These are phyloP conservation scores for Teunomyces cretensis DNA, from an alignment of 805 yeast genomes.

Conservation along the genomic window DNA sequence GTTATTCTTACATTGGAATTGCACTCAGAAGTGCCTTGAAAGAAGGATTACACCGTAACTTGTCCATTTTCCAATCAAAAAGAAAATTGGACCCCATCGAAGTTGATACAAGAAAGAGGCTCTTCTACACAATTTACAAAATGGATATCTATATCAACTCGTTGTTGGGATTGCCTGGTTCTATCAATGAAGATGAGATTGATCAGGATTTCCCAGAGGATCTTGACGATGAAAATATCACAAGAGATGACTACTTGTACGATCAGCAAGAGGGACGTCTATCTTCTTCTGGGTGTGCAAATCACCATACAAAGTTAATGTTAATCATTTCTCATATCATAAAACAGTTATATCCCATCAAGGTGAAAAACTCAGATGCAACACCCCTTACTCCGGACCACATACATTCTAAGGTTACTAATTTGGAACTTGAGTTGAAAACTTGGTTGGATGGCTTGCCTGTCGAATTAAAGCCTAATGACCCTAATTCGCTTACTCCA, in stretches of 20 bases:
- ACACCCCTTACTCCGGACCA: conserved; percentile 30
- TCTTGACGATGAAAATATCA: conserved; percentile 82
- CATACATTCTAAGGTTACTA: conserved; percentile 49
- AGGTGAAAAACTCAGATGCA: conserved; percentile 29
- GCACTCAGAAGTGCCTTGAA: conserved; percentile 80
- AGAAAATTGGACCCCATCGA: conserved; percentile 70
- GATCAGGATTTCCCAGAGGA: conserved; percentile 87
- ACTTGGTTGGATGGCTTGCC: conserved; percentile 75
- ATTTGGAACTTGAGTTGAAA: conserved; percentile 66
- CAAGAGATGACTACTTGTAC: conserved; percentile 55
- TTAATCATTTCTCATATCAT: conserved; percentile 70
- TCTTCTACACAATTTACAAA: conserved; percentile 87
- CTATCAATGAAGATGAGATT: conserved; percentile 72
- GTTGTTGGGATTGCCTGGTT: conserved; percentile 79
- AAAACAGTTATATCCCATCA: conserved; percentile 72
- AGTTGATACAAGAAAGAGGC: conserved; percentile 75
- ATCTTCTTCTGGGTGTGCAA: conserved; percentile 77
- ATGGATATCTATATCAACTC: conserved; percentile 90
- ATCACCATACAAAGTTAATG: conserved; percentile 77
- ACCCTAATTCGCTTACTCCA: conserved; percentile 40
- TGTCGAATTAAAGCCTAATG: conserved; percentile 67
- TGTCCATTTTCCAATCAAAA: conserved; percentile 46
- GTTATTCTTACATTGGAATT: conserved; percentile 87
- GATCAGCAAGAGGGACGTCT: conserved; percentile 51
- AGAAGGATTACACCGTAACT: conserved; percentile 79